Conservation (phyloP, 225 moss, liverwort and hornwort species). For the Rhytidiadelphus loreus region DNA sequence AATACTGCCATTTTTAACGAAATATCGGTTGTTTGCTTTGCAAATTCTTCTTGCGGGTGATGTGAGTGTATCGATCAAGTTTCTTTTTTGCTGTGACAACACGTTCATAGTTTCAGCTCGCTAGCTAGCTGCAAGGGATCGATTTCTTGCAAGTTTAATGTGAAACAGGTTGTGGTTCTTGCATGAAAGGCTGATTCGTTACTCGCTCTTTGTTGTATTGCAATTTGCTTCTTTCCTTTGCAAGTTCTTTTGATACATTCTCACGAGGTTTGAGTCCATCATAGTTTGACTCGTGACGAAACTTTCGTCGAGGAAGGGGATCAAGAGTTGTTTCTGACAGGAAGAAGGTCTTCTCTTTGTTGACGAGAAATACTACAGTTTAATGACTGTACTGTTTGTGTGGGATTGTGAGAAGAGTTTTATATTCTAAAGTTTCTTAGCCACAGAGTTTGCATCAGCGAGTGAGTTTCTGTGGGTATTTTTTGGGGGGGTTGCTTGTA, state of each 20-base stretch:
- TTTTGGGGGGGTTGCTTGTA: neutral
- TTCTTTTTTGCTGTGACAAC: too few relatives aligned
- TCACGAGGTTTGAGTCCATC: neutral
- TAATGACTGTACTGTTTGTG: too few relatives aligned
- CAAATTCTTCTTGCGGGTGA: neutral
- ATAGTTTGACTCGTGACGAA: neutral
- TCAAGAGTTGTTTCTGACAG: neutral
- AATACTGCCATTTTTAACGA: too few relatives aligned
- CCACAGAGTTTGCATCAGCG: neutral
- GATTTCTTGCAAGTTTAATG: neutral
- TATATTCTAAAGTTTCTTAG: neutral
- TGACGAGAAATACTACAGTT: neutral
- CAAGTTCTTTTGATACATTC: neutral
- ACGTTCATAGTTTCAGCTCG: neutral
- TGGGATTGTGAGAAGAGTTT: neutral
- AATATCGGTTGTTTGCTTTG: too few relatives aligned
- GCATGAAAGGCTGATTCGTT: neutral
- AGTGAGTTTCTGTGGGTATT: neutral
- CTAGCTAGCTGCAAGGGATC: neutral
- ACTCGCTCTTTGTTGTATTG: neutral
- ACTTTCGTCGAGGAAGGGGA: neutral
- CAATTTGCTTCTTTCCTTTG: neutral
- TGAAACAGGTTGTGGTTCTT: neutral
- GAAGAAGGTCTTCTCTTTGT: neutral
- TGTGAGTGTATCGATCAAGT: neutral